Percentiles rank a stretch among this genome's conserved stretches.
phyloP scores from a whole-genome alignment of 1,284 basidiomycete species.

The Takashimella tepidaria region DNA sequence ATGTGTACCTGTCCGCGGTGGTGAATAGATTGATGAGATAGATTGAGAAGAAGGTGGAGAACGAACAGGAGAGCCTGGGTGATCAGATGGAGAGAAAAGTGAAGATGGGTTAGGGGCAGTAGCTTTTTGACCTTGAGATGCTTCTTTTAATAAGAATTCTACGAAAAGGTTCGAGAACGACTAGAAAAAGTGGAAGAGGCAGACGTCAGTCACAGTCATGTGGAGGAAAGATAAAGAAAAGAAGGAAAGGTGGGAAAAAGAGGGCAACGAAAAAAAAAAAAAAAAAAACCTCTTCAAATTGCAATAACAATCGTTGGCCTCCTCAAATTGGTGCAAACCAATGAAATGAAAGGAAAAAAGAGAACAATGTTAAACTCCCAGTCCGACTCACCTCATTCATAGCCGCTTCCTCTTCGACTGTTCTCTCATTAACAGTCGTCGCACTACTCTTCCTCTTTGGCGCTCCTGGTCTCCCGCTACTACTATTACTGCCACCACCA shows the following conservation, averaged over 20 bases:
- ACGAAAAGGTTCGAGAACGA: slow-evolving; percentile 93
- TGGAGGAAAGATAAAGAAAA: no score
- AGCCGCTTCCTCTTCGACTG: slow-evolving; percentile 42
- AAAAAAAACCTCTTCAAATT: no score
- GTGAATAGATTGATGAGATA: neutral
- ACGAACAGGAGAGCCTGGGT: neutral
- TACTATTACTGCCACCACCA: neutral
- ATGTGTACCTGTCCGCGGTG: neutral
- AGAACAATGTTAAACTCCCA: no score
- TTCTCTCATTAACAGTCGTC: slow-evolving; percentile 60
- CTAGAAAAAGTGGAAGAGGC: no score
- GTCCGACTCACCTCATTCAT: slow-evolving; percentile 48
- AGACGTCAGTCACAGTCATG: no score
- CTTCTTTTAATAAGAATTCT: slow-evolving; percentile 88
- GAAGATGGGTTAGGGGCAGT: neutral
- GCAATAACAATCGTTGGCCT: no score
- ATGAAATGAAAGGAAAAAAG: no score
- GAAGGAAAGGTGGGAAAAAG: no score
- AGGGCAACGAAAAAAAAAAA: no score
- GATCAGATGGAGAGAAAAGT: neutral
- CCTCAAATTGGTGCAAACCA: no score
- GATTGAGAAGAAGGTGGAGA: neutral
- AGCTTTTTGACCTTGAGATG: slow-evolving; percentile 50
- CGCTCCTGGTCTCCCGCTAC: slow-evolving; percentile 3
- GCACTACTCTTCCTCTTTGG: slow-evolving; percentile 57